Base-by-base conservation (phyloP, 768 basidiomycete species). In the Lactarius psammicola region DNA sequence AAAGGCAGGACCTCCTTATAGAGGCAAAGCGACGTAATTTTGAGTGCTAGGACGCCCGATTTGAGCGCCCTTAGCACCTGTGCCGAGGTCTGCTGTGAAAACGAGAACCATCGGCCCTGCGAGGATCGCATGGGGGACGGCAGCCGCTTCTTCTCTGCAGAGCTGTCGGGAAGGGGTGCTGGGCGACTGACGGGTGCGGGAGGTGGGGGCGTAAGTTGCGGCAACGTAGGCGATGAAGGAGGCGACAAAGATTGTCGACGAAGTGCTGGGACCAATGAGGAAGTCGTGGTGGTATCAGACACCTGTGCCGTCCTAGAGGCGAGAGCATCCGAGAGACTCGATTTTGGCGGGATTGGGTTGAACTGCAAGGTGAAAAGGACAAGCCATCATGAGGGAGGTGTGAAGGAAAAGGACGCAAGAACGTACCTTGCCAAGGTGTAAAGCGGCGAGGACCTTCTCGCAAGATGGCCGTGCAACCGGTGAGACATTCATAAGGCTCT, bases 351-450 rank as follows among this genome's bases (percentile, higher is more conserved):
- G 18, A 67, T 54, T 15, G 65, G 61, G 30, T 67, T 36, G 42
- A 67, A 59, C 65, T 69, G 30, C 31, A 11, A n/a, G 23, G 34
- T 3, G 34, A 13, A 30, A 44, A 5, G 33, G 17, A 42, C 10
- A 2, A 11, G 20, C 26, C 44, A n/a, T n/a, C n/a, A n/a, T n/a
- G n/a, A n/a, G n/a, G n/a, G n/a, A n/a, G n/a, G n/a, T n/a, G n/a
- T n/a, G n/a, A n/a, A n/a, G n/a, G n/a, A n/a, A 23, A 17, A 7
- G 20, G 55, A 33, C 9, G 30, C 59, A n/a, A 31, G 36, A n/a
- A 80, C 85, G n/a, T 68, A 93, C 92, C 79, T 82, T 85, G 59
- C 92, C 87, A 42, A 89, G 86, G 38, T 83, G 80, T 62, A 95
- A 81, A 1, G 88, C 92, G 31, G 73, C 75, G n/a, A 81, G 74